A percentile compares a stretch with the other conserved stretches of the same genome.
phyloP scores from a whole-genome alignment of 768 basidiomycete species.

The Termitomyces sp. region DNA sequence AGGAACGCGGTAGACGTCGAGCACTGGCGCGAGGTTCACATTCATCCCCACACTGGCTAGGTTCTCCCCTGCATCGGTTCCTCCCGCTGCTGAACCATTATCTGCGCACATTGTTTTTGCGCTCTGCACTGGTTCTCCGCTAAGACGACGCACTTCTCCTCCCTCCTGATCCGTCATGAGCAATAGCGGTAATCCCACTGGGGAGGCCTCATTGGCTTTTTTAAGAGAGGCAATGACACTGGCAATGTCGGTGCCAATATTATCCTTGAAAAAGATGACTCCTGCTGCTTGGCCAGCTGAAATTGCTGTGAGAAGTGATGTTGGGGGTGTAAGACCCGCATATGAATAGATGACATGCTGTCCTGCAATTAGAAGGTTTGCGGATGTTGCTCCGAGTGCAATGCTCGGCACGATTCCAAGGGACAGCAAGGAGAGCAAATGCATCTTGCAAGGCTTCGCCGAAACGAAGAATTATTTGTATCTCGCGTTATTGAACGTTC shows the following conservation, averaged over 20 bases:
- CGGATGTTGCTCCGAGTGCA: constrained; percentile 2
- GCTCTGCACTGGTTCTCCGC: constrained; percentile 10
- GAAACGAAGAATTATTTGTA: not conserved
- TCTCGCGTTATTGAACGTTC: not conserved
- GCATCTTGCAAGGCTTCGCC: not conserved
- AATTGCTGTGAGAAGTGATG: constrained; percentile 8
- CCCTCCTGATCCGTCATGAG: constrained; percentile 16
- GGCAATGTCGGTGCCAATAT: constrained; percentile 7
- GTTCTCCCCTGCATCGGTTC: constrained; percentile 9
- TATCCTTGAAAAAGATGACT: constrained; percentile 12
- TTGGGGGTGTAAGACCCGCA: constrained; percentile 9
- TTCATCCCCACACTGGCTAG: constrained; percentile 12
- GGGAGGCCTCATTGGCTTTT: constrained; percentile 9
- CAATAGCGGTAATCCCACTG: constrained; percentile 8
- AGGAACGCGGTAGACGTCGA: constrained; percentile 11
- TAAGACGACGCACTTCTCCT: constrained; percentile 11
- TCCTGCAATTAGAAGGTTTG: constrained; percentile 8
- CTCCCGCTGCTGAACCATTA: constrained; percentile 3
- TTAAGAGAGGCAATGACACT: constrained; percentile 9
- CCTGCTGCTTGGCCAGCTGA: constrained; percentile 10
- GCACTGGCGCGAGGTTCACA: constrained; percentile 13
- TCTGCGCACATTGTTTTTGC: constrained; percentile 12
- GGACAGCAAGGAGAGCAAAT: not conserved
- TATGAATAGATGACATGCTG: constrained; percentile 13
- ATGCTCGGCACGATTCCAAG: not conserved